Percentiles rank a stretch among this genome's conserved stretches.
phyloP scores from a whole-genome alignment of 495 filamentous ascomycete genomes.

The Penicillium silybi region DNA sequence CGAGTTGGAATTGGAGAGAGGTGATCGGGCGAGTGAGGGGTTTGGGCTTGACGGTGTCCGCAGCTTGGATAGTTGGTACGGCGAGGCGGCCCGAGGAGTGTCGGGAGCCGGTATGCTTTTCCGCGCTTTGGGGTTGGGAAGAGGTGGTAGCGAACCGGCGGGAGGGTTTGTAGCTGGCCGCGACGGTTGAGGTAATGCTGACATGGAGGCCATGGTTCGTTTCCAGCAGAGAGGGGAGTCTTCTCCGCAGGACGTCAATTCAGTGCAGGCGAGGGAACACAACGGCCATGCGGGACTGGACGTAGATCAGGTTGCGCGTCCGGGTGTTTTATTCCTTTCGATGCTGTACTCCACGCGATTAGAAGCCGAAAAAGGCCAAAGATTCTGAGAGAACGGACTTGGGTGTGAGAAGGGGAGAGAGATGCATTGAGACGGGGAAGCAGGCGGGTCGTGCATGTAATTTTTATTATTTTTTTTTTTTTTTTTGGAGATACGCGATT shows the following conservation, averaged over 20 bases:
- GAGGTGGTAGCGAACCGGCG: slow-evolving; percentile 60
- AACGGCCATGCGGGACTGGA: slow-evolving; percentile 9
- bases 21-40: slow-evolving; percentile 49
- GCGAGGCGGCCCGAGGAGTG: slow-evolving; percentile 38
- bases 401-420: not conserved
- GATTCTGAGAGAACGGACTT: not conserved
- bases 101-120: slow-evolving; percentile 55
- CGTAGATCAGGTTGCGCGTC: not conserved
- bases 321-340: not conserved
- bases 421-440: not conserved
- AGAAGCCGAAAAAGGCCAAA: not conserved
- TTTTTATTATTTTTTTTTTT: not conserved
- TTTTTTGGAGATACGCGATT: not conserved
- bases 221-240: not conserved
- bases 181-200: slow-evolving; percentile 57
- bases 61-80: slow-evolving; percentile 49
- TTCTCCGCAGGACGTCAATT: slow-evolving; percentile 8
- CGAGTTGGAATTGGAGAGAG: slow-evolving; percentile 38
- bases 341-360: not conserved
- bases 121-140: slow-evolving; percentile 67
- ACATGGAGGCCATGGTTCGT: slow-evolving; percentile 53
- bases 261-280: slow-evolving; percentile 1
- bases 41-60: slow-evolving; percentile 61
- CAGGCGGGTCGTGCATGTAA: not conserved
- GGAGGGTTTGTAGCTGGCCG: slow-evolving; percentile 61